Percentiles rank a stretch among this genome's conserved stretches.
Conservation (phyloP, 73 alveolate genomes). For the Paramecium primaurelia region DNA sequence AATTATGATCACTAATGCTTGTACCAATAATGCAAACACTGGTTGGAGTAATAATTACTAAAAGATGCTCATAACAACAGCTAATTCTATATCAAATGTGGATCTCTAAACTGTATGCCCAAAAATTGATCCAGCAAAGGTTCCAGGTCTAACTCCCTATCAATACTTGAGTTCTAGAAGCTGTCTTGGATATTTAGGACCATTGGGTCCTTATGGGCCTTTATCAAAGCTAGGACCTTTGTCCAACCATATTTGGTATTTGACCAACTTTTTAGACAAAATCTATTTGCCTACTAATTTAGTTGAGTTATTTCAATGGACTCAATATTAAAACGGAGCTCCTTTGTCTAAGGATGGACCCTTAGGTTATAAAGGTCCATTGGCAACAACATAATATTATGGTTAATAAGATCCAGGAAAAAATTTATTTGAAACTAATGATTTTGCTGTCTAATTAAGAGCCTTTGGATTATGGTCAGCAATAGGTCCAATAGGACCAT, state of each 20-base stretch:
- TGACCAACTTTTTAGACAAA: background rate
- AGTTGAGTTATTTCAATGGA: background rate
- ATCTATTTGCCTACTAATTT: background rate
- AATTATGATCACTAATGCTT: background rate
- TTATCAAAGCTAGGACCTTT: background rate
- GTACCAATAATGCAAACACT: background rate
- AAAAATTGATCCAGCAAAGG: background rate
- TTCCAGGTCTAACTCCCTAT: slow-evolving; percentile 44
- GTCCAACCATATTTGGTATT: background rate
- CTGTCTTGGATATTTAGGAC: slow-evolving; percentile 44
- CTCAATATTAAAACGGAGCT: background rate
- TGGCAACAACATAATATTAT: slow-evolving; percentile 30
- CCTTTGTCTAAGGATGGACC: slow-evolving; percentile 32
- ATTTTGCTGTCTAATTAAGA: slow-evolving; percentile 53
- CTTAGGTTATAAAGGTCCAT: slow-evolving; percentile 43
- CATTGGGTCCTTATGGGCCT: slow-evolving; percentile 51
- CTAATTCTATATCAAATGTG: background rate
- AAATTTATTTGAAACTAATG: background rate
- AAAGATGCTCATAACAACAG: background rate
- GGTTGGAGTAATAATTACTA: background rate
- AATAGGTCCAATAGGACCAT: background rate
- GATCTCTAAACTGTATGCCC: background rate
- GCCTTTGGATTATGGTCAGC: slow-evolving; percentile 61
- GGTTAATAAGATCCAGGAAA: slow-evolving; percentile 55
- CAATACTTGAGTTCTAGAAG: background rate